Conservation (phyloP, 2,329 filamentous ascomycete genomes). For the Aspergillus bombycis region DNA sequence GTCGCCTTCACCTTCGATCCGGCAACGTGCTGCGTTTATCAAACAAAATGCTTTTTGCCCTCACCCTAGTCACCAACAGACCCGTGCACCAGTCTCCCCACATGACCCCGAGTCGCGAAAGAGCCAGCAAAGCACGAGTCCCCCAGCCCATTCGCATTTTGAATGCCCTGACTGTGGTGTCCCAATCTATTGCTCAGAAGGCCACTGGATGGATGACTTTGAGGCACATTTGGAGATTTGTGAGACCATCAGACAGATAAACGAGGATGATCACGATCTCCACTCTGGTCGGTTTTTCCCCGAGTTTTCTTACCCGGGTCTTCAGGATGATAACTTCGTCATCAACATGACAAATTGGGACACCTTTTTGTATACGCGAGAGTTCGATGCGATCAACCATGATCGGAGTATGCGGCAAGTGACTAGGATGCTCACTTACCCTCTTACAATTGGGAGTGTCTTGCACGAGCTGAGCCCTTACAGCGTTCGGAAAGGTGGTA, state of each 20-base stretch:
- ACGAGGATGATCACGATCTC: conserved; percentile 96
- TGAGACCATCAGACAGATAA: conserved; percentile 87
- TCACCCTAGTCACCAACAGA: conserved; percentile 82
- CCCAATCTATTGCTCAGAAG: conserved; percentile 89
- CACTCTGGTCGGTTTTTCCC: conserved; percentile 87
- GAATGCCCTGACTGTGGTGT: conserved; percentile 97
- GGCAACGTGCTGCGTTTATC: conserved; percentile 85
- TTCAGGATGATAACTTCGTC: conserved; percentile 87
- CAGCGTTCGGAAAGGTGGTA: conserved; percentile 71
- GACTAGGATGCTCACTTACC: conserved; percentile 90
- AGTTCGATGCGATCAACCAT: conserved; percentile 88
- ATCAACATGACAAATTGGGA: conserved; percentile 99
- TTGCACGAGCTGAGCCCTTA: conserved; percentile 95
- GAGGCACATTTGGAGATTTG: conserved; percentile 91
- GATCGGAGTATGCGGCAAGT: conserved; percentile 91
- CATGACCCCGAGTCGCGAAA: conserved; percentile 66
- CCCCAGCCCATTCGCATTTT: conserved; percentile 83
- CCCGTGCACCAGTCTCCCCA: conserved; percentile 67
- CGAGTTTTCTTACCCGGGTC: conserved; percentile 88
- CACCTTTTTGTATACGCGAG: conserved; percentile 88
- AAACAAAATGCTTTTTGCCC: conserved; percentile 92
- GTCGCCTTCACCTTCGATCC: conserved; percentile 86
- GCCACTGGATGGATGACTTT: conserved; percentile 95
- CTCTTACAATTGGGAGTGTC: conserved; percentile 86
- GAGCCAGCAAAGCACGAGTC: conserved; percentile 45